These are phyloP conservation scores for Phytophthora lateralis DNA, from an alignment of 352 stramenopile species.

Conservation along the genomic window DNA sequence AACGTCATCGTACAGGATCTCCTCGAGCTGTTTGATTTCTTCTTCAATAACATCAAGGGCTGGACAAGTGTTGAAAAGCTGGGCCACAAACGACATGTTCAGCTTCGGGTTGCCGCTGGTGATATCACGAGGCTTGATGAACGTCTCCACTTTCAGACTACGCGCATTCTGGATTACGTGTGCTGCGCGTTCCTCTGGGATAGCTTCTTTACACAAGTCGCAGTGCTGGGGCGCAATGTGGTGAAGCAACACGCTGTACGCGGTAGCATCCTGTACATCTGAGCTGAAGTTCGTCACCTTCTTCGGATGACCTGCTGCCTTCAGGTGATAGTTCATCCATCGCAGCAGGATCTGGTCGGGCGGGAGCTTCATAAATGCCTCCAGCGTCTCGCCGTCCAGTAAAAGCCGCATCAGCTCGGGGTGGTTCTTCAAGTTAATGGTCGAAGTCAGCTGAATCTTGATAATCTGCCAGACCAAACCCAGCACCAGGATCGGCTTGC, in stretches of 20 bases:
- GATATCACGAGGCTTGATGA: slow-evolving; percentile 93
- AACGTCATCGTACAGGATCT: slow-evolving; percentile 88
- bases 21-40: slow-evolving; percentile 86
- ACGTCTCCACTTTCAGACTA: slow-evolving; percentile 86
- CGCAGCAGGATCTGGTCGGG: slow-evolving; percentile 92
- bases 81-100: slow-evolving; percentile 90
- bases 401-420: slow-evolving; percentile 90
- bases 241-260: slow-evolving; percentile 89
- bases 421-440: slow-evolving; percentile 93
- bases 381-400: slow-evolving; percentile 86
- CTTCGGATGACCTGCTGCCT: slow-evolving; percentile 71
- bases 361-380: slow-evolving; percentile 91
- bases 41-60: slow-evolving; percentile 84
- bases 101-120: slow-evolving; percentile 93
- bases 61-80: slow-evolving; percentile 93
- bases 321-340: slow-evolving; percentile 95
- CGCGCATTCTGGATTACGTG: slow-evolving; percentile 88
- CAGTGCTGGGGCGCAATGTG: slow-evolving; percentile 84
- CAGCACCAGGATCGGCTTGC: slow-evolving; percentile 90
- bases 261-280: slow-evolving; percentile 83
- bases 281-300: slow-evolving; percentile 82
- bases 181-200: slow-evolving; percentile 65
- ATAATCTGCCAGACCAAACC: slow-evolving; percentile 95
- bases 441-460: slow-evolving; percentile 92
- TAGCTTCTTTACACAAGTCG: slow-evolving; percentile 61